Base-by-base conservation (phyloP, 2,329 filamentous ascomycete species). In the Fusarium xyrophilum region DNA sequence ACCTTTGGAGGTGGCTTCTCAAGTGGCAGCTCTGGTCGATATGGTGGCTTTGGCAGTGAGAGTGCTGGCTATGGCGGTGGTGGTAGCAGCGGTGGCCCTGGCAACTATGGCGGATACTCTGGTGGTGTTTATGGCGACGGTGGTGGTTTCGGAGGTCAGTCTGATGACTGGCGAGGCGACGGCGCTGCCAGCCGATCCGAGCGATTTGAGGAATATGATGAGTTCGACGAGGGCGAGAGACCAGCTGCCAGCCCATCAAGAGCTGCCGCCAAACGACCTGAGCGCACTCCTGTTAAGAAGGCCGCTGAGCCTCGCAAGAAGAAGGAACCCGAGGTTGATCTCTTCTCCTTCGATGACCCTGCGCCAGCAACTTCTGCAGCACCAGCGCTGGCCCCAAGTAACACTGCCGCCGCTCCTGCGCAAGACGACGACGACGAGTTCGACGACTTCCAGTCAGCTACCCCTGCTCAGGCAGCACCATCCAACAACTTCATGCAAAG, bases 181-280 rank as follows among this genome's bases (percentile, higher is more conserved):
- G 63, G 67, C 71, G 82, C 87, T 61, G 84, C 72, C 15, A 67
- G 83, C 72, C 82, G 89, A 60, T 83, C 85, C 57, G 93, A 96
- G 69, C 88, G 90, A 69, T 99, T 97, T 73, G 95, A 98, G 73
- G 96, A 97, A 79, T 99, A 99, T 75, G 94, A 99, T 76, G 96
- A 99, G 79, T 95, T 91, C 74, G 95, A 98, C 58, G 96, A 97
- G 74, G 93, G 86, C 40, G 80, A 84, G 35, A 75, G 80, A 56
- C 82, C 82, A 27, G 74, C 78, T 3, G 73, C 78, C 53, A 82
- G 86, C 61, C 80, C 87, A 27, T 81, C 82, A 35, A 87, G 84
- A 72, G 80, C 63, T 40, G 62, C 76, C 13, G 67, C 67, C 4
- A 76, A 76, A 65, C 72, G 72, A 63, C 71, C 78, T 9, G 79